phyloP scores from a whole-genome alignment of 2,329 filamentous ascomycete species.

The Blastomyces emzantsi region DNA sequence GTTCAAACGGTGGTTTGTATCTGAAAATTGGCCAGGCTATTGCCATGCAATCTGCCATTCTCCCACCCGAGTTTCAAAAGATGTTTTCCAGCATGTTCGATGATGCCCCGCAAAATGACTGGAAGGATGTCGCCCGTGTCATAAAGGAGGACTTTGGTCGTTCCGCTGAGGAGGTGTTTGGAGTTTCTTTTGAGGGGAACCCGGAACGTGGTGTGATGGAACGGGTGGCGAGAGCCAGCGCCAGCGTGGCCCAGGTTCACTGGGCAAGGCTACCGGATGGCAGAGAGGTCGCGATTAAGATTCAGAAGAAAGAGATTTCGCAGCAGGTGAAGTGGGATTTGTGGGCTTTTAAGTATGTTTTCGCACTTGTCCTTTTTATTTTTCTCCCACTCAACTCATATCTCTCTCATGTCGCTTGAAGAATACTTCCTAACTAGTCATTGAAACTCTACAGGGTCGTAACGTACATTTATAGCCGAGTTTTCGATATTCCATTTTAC shows the following conservation, averaged over 20 bases:
- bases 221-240: conserved; percentile 61
- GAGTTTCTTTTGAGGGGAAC: conserved; percentile 67
- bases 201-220: conserved; percentile 58
- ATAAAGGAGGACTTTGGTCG: conserved; percentile 81
- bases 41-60: conserved; percentile 91
- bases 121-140: conserved; percentile 76
- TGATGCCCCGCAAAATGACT: conserved; percentile 87
- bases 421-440: background rate
- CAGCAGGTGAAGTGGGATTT: conserved; percentile 90
- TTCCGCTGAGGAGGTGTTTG: conserved; percentile 83
- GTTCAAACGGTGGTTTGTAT: conserved; percentile 84
- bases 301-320: conserved; percentile 91
- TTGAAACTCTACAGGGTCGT: conserved; percentile 51
- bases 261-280: conserved; percentile 84
- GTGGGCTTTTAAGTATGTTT: conserved; percentile 75
- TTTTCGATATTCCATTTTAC: conserved; percentile 91
- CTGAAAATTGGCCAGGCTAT: conserved; percentile 98
- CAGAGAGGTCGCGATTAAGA: conserved; percentile 86
- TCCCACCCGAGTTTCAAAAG: conserved; percentile 88
- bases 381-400: background rate
- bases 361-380: background rate
- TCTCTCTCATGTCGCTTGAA: too few species aligned
- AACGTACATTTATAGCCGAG: conserved; percentile 69
- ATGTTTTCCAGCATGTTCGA: conserved; percentile 98
- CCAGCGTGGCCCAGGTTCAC: conserved; percentile 93